Percentiles rank a stretch among this genome's conserved stretches.
Conservation (phyloP, 2,329 filamentous ascomycete species). For the Colletotrichum navitas region DNA sequence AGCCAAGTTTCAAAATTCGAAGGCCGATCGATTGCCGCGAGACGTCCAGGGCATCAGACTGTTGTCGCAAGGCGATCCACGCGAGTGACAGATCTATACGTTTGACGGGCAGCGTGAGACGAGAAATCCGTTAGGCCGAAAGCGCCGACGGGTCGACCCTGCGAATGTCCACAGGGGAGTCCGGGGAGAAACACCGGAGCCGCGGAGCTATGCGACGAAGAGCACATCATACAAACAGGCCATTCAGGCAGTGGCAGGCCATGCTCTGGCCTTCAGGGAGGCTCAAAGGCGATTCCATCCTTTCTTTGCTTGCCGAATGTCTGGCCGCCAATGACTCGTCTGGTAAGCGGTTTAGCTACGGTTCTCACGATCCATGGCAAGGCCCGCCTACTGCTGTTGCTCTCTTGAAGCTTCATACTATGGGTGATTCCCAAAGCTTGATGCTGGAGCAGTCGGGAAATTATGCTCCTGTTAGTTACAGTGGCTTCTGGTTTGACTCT, state of each 20-base stretch:
- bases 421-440: not conserved
- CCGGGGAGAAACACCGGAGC: constrained; percentile 13
- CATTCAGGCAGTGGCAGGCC: constrained; percentile 6
- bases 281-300: constrained; percentile 13
- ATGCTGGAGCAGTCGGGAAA: not conserved
- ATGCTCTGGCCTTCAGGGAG: constrained; percentile 20
- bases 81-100: not conserved
- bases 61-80: constrained; percentile 19
- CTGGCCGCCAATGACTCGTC: constrained; percentile 27
- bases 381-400: constrained; percentile 2
- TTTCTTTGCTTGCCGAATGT: constrained; percentile 3
- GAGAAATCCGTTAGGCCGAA: constrained; percentile 10
- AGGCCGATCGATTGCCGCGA: constrained; percentile 25
- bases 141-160: constrained; percentile 23
- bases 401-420: constrained; percentile 11
- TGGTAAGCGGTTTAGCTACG: constrained; percentile 11
- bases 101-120: constrained; percentile 15
- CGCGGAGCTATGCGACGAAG: constrained; percentile 9
- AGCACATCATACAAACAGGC: constrained; percentile 22
- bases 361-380: constrained; percentile 4
- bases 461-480: constrained; percentile 3
- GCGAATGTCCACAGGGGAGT: constrained; percentile 28
- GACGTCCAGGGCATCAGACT: constrained; percentile 30
- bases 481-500: constrained; percentile 4
- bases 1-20: constrained; percentile 36